These are phyloP conservation scores for Clarkia xantiana DNA, from an alignment of 345 rosid species.

Conservation along the genomic window DNA sequence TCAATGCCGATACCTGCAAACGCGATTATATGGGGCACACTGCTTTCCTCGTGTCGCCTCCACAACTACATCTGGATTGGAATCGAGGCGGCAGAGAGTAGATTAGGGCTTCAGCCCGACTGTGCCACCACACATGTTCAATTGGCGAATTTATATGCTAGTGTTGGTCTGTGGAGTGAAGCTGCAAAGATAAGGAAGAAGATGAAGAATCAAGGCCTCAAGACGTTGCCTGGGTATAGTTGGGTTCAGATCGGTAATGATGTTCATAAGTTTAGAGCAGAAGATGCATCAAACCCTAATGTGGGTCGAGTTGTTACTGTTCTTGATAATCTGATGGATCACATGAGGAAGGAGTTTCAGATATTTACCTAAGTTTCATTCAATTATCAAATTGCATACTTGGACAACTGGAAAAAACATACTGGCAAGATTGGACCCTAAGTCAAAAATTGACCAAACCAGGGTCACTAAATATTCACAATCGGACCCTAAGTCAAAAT, in stretches of 20 bases:
- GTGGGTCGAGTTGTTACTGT: conserved; percentile 25
- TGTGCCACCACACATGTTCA: conserved; percentile 75
- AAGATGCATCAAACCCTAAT: conserved; percentile 34
- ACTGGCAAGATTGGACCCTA: too few species aligned
- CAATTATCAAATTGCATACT: too few species aligned
- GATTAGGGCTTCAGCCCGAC: conserved; percentile 53
- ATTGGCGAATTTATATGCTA: conserved; percentile 64
- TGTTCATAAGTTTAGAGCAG: conserved; percentile 55
- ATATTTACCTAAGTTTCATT: conserved; percentile 11
- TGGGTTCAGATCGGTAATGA: conserved; percentile 65
- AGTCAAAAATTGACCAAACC: too few species aligned
- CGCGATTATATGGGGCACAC: conserved; percentile 73
- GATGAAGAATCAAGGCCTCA: conserved; percentile 72
- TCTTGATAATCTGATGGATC: conserved; percentile 35
- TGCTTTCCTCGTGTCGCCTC: conserved; percentile 69
- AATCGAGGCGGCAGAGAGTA: conserved; percentile 69
- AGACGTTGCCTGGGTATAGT: conserved; percentile 61
- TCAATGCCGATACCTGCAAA: conserved; percentile 64
- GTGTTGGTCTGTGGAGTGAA: conserved; percentile 51
- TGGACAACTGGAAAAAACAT: too few species aligned
- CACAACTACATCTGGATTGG: conserved; percentile 58
- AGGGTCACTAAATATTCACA: too few species aligned
- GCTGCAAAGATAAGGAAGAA: conserved; percentile 55
- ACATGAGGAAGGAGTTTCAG: conserved; percentile 31
- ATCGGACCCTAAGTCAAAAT: too few species aligned